phyloP scores from a whole-genome alignment of 441 rosid genomes.

The Populus trichocarpa region DNA sequence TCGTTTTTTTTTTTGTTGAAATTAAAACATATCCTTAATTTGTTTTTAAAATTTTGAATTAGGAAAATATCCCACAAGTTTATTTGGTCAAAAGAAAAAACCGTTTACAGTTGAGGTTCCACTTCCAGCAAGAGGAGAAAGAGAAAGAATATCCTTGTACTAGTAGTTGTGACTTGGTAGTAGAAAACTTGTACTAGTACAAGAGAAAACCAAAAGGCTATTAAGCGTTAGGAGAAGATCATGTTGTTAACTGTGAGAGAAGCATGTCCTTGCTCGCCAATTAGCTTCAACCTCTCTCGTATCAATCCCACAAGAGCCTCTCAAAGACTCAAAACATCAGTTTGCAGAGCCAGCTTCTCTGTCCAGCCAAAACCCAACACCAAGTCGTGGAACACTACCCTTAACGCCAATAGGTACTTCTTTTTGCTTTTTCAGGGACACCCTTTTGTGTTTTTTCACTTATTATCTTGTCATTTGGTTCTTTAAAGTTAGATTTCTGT shows the following conservation, averaged over 20 bases:
- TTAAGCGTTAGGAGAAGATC: constrained; percentile 18
- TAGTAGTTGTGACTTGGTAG: no score
- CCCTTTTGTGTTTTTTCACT: constrained; percentile 19
- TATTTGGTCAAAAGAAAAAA: no score
- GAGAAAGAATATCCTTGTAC: no score
- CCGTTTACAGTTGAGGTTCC: no score
- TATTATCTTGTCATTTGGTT: not conserved
- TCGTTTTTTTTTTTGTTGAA: no score
- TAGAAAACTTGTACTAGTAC: no score
- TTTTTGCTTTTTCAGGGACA: constrained; percentile 7
- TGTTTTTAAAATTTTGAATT: no score
- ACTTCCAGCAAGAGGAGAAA: no score
- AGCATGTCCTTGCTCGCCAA: constrained; percentile 42
- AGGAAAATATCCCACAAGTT: no score
- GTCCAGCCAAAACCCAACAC: constrained; percentile 37
- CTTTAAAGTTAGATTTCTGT: not conserved
- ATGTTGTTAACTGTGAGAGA: constrained; percentile 69
- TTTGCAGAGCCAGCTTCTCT: constrained; percentile 45
- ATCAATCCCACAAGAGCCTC: constrained; percentile 22
- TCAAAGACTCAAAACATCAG: constrained; percentile 28
- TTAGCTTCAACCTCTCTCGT: constrained; percentile 26
- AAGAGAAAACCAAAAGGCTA: no score
- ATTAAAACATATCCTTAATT: no score
- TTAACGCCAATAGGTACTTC: constrained; percentile 40
- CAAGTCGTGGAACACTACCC: constrained; percentile 41